A percentile compares a stretch with the other conserved stretches of the same genome.
These are phyloP conservation scores for Arabis hirsuta DNA, from an alignment of 345 rosid species.

Conservation along the genomic window DNA sequence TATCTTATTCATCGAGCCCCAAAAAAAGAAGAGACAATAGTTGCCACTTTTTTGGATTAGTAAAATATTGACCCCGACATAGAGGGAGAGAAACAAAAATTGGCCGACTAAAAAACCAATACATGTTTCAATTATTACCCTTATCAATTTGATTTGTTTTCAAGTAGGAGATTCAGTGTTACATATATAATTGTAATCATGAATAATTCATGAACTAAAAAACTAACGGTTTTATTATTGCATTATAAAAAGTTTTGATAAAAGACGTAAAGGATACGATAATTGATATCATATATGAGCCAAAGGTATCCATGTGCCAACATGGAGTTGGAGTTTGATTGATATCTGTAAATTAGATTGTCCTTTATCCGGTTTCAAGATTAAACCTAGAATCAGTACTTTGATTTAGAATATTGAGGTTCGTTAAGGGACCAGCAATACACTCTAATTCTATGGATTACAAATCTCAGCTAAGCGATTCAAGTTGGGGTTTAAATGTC, in stretches of 20 bases:
- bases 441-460: too few relatives aligned
- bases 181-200: neutral
- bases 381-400: too few relatives aligned
- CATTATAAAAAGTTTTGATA: neutral
- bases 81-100: neutral
- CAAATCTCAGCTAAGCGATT: too few relatives aligned
- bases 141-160: neutral
- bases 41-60: neutral
- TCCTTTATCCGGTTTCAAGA: too few relatives aligned
- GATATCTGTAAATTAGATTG: too few relatives aligned
- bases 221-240: slow-evolving; percentile 30
- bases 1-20: slow-evolving; percentile 32
- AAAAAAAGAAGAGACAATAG: slow-evolving; percentile 8
- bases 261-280: neutral
- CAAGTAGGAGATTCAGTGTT: slow-evolving; percentile 29
- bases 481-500: too few relatives aligned
- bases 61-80: slow-evolving; percentile 24
- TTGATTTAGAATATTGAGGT: too few relatives aligned
- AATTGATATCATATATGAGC: slow-evolving; percentile 26
- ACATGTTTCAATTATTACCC: neutral
- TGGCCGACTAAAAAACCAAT: neutral
- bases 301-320: slow-evolving; percentile 40
- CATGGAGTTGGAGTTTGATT: slow-evolving; percentile 31
- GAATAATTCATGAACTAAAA: neutral
- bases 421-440: too few relatives aligned